Evolutionary conservation across 768 basidiomycete species (phyloP).

Genomic region (Xerocomellus intermedius): DNA sequence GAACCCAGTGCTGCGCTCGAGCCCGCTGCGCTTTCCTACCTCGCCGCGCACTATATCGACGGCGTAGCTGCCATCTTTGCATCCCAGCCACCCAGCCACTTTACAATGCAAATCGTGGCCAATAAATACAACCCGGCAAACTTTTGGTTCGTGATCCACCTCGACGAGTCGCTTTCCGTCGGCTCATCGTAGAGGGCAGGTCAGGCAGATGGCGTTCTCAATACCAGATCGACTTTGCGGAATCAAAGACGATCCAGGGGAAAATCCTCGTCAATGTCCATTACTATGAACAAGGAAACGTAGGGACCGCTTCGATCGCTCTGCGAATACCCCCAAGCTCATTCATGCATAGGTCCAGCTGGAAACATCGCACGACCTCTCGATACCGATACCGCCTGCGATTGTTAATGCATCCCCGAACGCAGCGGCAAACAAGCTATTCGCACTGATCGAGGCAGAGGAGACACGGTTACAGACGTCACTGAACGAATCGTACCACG

Average conservation of each 20-base stretch:
- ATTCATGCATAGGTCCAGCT: constrained; percentile 74
- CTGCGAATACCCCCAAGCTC: not conserved
- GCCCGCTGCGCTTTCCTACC: constrained; percentile 61
- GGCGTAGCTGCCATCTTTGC: constrained; percentile 77
- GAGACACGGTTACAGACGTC: constrained; percentile 77
- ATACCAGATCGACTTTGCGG: constrained; percentile 67
- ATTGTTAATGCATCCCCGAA: constrained; percentile 50
- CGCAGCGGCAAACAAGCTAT: constrained; percentile 63
- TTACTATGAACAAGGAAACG: constrained; percentile 98
- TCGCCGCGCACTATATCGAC: constrained; percentile 78
- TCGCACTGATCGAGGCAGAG: constrained; percentile 80
- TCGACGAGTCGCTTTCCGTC: not conserved
- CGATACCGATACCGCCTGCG: constrained; percentile 61
- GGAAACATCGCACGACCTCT: constrained; percentile 65
- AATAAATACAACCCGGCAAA: constrained; percentile 95
- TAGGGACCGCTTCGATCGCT: constrained; percentile 33
- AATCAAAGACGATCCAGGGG: constrained; percentile 61
- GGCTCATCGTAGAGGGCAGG: constrained; percentile 44
- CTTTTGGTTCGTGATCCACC: constrained; percentile 64
- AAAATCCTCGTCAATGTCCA: constrained; percentile 83
- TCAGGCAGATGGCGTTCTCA: constrained; percentile 93
- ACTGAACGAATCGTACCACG: constrained; percentile 78
- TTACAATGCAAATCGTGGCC: constrained; percentile 81
- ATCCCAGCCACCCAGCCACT: constrained; percentile 45
- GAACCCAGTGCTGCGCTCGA: constrained; percentile 65